Evolutionary conservation across 306 rosid genomes (phyloP).

Genomic region (Biancaea sappan): DNA sequence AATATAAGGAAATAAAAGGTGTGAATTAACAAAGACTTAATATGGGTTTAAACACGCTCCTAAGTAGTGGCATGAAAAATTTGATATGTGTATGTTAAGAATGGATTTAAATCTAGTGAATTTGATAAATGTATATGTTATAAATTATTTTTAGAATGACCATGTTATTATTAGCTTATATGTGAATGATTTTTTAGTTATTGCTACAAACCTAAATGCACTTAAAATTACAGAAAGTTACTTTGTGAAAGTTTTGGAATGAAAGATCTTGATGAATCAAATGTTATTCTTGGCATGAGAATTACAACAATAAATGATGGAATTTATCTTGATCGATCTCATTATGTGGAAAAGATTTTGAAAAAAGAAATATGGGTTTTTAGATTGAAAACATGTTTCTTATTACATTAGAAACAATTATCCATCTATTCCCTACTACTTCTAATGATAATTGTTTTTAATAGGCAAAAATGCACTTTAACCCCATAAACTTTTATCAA

Average conservation of each 20-base stretch:
- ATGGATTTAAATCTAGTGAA: no score
- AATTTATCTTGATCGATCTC: background rate
- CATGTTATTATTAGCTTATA: background rate
- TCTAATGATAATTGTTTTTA: background rate
- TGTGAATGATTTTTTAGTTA: background rate
- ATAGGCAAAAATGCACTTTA: no score
- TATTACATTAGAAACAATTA: background rate
- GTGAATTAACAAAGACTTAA: no score
- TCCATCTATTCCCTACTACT: background rate
- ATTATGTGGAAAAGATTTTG: background rate
- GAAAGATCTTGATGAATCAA: background rate
- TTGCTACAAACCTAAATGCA: background rate
- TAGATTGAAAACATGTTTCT: no score
- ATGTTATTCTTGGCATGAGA: background rate
- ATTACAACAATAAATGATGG: background rate
- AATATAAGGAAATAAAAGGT: no score
- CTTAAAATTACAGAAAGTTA: background rate
- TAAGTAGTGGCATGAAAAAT: no score
- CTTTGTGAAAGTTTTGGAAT: no score
- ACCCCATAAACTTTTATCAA: no score
- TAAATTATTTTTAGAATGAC: no score
- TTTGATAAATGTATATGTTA: no score
- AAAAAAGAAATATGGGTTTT: background rate
- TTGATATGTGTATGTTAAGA: no score
- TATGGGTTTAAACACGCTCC: no score